Evolutionary conservation across 148 eudicot genomes (phyloP).

Genomic region (Heliamphora exappendiculata): DNA sequence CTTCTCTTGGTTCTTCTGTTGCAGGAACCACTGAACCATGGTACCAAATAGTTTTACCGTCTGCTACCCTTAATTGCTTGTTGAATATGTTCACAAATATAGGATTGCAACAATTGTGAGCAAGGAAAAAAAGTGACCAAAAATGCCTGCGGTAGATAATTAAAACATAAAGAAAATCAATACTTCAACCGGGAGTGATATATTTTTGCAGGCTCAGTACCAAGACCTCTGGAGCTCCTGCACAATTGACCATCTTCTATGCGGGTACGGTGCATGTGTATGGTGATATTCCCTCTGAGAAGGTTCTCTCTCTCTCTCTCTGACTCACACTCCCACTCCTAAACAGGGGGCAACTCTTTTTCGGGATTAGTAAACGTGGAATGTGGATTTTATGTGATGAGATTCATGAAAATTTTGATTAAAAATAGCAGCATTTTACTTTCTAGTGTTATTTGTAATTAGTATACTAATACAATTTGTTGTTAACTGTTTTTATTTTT

Average conservation of each 20-base stretch:
- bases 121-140: background rate
- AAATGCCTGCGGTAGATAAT: background rate
- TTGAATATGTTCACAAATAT: background rate
- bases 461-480: no score
- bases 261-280: conserved; percentile 44
- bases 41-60: conserved; percentile 17
- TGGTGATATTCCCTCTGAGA: conserved; percentile 49
- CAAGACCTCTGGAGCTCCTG: conserved; percentile 26
- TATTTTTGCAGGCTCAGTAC: conserved; percentile 25
- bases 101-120: background rate
- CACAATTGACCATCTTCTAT: conserved; percentile 54
- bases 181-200: background rate
- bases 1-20: conserved; percentile 24
- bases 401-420: no score
- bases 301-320: conserved; percentile 28
- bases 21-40: conserved; percentile 36
- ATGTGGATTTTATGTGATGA: no score
- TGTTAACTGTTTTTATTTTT: no score
- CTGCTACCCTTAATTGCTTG: background rate
- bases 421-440: no score
- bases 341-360: background rate
- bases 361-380: no score
- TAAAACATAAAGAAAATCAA: background rate
- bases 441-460: no score
- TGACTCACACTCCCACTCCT: background rate